Base-by-base conservation (phyloP, 2,329 filamentous ascomycete genomes). In the Aspergillus ruber region DNA sequence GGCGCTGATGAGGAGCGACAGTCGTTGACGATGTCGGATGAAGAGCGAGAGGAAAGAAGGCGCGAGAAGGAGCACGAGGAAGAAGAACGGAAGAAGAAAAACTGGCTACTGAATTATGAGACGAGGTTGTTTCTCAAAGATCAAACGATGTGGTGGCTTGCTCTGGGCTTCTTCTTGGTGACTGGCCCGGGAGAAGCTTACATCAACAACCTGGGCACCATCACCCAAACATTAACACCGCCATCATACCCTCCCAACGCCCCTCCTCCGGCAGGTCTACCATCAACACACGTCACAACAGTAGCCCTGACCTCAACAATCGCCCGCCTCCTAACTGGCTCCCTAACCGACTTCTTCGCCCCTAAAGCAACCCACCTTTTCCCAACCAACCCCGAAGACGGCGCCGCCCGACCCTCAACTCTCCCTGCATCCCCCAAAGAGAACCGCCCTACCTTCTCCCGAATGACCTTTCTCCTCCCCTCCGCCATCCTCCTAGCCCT, bases 121-220 rank as follows among this genome's bases (percentile, higher is more conserved):
- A 97, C 93, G 0, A 78, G 83, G 10, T 77, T 83, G 3, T 98
- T 97, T 66, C 76, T 98, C 8, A 78, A 81, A 20, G 93, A 98
- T 57, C 83, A 80, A 50, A 96, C 90, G 10, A 97, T 97, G 91
- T 98, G 91, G 91, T 87, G 84, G 64, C 85, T 98, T 56, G 89
- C 91, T 0, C 74, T 84, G 1, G 90, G 90, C 17, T 97, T 98
- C 70, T 88, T 97, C 68, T 79, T 97, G 53, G 88, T 95, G 58
- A 88, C 90, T 46, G 93, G 93, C 0, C 91, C 93, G 0, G 91
- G 90, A n/a, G 93, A 98, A 70, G 88, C 91, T 9, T 98, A 96
- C 66, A 90, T 97, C 71, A 98, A 97, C 72, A 98, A 97, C 60
- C 72, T 98, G 8, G 93, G 93, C 32, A 96, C 90, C 20, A 85